phyloP scores from a whole-genome alignment of 495 filamentous ascomycete species.

The Amphirosellinia nigrospora region DNA sequence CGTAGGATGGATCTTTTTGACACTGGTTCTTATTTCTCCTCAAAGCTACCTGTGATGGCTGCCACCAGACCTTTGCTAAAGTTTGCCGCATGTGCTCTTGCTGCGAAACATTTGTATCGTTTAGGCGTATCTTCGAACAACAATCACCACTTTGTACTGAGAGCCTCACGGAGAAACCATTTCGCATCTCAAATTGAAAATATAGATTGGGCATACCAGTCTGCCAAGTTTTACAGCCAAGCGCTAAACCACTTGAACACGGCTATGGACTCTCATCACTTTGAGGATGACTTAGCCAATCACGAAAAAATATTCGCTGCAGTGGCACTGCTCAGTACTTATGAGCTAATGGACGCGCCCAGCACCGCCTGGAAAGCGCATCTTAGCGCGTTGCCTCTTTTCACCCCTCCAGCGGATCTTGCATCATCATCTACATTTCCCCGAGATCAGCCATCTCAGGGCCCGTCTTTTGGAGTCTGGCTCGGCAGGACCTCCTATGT shows the following conservation, averaged over 20 bases:
- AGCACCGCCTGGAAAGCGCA: neutral
- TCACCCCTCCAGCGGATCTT: neutral
- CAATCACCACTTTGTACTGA: too few relatives aligned
- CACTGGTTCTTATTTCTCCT: neutral
- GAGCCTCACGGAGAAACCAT: neutral
- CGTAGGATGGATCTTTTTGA: neutral
- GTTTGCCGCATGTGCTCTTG: neutral
- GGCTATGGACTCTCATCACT: neutral
- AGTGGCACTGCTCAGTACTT: neutral
- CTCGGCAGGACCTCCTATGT: neutral
- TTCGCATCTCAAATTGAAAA: neutral
- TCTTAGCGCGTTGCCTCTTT: neutral
- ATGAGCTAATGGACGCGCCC: neutral
- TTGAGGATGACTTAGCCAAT: neutral
- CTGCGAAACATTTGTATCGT: neutral
- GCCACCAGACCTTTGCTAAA: neutral
- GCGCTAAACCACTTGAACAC: neutral
- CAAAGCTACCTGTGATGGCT: neutral
- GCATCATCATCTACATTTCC: neutral
- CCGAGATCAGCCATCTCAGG: neutral
- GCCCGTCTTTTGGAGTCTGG: neutral
- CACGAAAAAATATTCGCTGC: neutral
- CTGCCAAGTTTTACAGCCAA: neutral
- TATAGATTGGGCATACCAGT: neutral
- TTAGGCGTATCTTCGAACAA: neutral